Evolutionary conservation across 2,329 filamentous ascomycete species (phyloP).

Genomic region (Xenoacremonium recifei): DNA sequence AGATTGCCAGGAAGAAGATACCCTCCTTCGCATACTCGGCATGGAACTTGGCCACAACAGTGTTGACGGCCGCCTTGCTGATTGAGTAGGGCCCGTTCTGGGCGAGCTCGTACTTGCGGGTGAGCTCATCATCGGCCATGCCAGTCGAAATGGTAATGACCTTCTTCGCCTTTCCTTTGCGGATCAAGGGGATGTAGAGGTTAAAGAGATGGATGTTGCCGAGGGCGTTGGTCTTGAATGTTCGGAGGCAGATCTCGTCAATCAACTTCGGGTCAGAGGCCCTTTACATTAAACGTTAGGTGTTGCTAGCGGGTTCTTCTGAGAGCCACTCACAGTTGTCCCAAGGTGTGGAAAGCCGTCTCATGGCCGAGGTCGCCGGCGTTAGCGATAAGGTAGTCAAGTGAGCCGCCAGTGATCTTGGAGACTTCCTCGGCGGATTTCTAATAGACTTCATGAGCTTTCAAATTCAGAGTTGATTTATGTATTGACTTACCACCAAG

Average conservation of each 20-base stretch:
- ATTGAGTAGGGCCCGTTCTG: conserved; percentile 40
- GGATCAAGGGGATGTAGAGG: conserved; percentile 51
- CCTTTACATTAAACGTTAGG: neutral
- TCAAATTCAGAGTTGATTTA: neutral
- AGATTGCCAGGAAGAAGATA: conserved; percentile 50
- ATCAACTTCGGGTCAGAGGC: conserved; percentile 1
- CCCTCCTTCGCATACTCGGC: conserved; percentile 47
- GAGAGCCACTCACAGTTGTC: neutral
- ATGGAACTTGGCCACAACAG: conserved; percentile 50
- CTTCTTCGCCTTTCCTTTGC: conserved; percentile 50
- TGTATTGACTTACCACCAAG: conserved; percentile 2
- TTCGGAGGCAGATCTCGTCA: conserved; percentile 5
- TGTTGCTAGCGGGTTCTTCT: neutral
- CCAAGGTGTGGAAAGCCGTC: neutral
- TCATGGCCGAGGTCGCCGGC: conserved; percentile 26
- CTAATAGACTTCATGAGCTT: neutral
- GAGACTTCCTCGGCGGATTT: conserved; percentile 26
- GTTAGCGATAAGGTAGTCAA: conserved; percentile 54
- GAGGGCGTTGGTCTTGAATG: conserved; percentile 47
- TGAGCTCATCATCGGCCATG: conserved; percentile 43
- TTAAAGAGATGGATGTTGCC: conserved; percentile 52
- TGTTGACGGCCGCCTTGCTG: conserved; percentile 53
- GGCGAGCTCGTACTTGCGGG: conserved; percentile 35
- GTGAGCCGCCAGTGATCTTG: conserved; percentile 31
- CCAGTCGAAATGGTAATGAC: conserved; percentile 50